These are phyloP conservation scores for Limonomyces culmigenus DNA, from an alignment of 1,284 basidiomycete species.

Conservation along the genomic window DNA sequence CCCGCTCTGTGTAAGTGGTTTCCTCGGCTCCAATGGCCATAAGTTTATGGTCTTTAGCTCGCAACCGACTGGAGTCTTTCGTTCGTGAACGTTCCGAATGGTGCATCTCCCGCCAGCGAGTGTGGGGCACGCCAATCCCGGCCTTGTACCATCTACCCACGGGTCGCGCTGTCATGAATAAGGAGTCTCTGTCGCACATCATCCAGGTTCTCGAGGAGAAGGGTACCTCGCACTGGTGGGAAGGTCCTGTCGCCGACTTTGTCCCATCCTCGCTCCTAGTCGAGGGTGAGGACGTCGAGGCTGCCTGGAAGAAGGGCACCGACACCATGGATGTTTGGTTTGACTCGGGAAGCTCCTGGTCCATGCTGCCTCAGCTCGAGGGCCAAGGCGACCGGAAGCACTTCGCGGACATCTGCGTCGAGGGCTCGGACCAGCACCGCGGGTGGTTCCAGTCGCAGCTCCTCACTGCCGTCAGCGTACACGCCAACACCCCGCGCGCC, in stretches of 20 bases:
- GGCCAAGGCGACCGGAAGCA: slow-evolving; percentile 13
- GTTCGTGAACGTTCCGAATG: slow-evolving; percentile 85
- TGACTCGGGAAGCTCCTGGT: slow-evolving; percentile 94
- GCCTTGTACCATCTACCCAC: slow-evolving; percentile 61
- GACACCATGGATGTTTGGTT: slow-evolving; percentile 99
- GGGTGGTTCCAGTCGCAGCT: slow-evolving; percentile 99
- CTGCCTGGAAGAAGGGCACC: slow-evolving; percentile 56
- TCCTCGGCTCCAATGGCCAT: slow-evolving; percentile 5
- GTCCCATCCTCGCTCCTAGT: slow-evolving; percentile 40
- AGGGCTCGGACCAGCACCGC: slow-evolving; percentile 95
- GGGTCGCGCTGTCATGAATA: slow-evolving; percentile 51
- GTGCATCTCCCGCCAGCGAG: slow-evolving; percentile 97
- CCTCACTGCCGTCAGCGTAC: slow-evolving; percentile 58
- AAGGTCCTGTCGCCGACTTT: slow-evolving; percentile 73
- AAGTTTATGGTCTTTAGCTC: slow-evolving; percentile 29
- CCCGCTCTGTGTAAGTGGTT: slow-evolving; percentile 54
- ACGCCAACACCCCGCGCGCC: slow-evolving; percentile 12
- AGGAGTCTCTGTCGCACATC: slow-evolving; percentile 63
- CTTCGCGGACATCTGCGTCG: slow-evolving; percentile 80
- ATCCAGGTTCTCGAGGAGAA: slow-evolving; percentile 55
- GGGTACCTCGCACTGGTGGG: slow-evolving; percentile 85
- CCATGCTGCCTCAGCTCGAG: slow-evolving; percentile 33
- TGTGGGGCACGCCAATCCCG: slow-evolving; percentile 97
- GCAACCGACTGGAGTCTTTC: slow-evolving; percentile 75
- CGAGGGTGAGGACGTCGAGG: slow-evolving; percentile 22